Conservation (phyloP, 176 grass and related monocot genomes). For the Chloris gayana region DNA sequence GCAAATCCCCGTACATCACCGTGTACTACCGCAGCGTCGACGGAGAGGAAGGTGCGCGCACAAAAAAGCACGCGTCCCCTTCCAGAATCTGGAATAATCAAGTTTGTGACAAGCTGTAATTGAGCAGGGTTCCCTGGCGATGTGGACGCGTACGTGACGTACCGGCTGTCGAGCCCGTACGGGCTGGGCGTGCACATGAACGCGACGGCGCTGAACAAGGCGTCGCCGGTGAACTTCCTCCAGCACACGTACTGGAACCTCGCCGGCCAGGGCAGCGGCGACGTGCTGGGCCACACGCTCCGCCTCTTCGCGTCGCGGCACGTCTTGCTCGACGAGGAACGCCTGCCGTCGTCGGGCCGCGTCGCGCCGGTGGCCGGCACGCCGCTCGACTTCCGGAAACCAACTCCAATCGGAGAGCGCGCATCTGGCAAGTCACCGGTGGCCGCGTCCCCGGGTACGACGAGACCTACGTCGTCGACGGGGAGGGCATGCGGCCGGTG, state of each 20-base stretch:
- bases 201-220: constrained; percentile 55
- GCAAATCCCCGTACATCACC: constrained; percentile 75
- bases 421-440: constrained; percentile 49
- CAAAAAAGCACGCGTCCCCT: too few species aligned
- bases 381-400: constrained; percentile 57
- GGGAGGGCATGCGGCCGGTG: constrained; percentile 50
- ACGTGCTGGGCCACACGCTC: constrained; percentile 66
- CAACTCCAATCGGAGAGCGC: constrained; percentile 55
- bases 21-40: constrained; percentile 85
- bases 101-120: too few species aligned
- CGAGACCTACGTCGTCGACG: constrained; percentile 63
- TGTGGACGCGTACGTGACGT: constrained; percentile 77
- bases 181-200: constrained; percentile 55
- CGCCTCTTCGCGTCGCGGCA: constrained; percentile 60
- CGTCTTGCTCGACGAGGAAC: constrained; percentile 48
- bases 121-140: constrained; percentile 80
- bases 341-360: constrained; percentile 62
- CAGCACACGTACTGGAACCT: constrained; percentile 86
- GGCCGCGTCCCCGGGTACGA: constrained; percentile 62
- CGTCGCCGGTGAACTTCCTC: constrained; percentile 78
- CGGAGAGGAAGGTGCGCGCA: constrained; percentile 68
- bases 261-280: constrained; percentile 56
- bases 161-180: constrained; percentile 58
- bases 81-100: too few species aligned
- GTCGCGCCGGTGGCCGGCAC: constrained; percentile 58